phyloP scores from a whole-genome alignment of 2,329 filamentous ascomycete genomes.

The Cytospora schulzeri region DNA sequence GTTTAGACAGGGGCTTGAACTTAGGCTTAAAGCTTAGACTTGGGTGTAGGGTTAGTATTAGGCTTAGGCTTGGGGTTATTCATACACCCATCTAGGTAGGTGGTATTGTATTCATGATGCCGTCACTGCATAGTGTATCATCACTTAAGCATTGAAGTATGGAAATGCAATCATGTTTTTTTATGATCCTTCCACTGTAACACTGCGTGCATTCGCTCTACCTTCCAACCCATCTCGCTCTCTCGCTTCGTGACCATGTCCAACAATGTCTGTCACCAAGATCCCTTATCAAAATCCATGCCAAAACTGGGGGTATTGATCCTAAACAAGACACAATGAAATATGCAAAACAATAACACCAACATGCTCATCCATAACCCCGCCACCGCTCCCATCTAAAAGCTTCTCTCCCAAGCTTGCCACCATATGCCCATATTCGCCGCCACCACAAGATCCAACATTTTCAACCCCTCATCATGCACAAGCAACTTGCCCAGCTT shows the following conservation, averaged over 20 bases:
- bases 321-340: not conserved
- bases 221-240: constrained; percentile 1
- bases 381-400: constrained; percentile 20
- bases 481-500: constrained; percentile 95
- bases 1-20: too few species aligned
- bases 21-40: too few species aligned
- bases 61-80: too few species aligned
- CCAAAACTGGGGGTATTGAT: constrained; percentile 16
- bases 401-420: constrained; percentile 74
- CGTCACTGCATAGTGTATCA: too few species aligned
- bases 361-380: not conserved
- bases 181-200: not conserved
- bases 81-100: too few species aligned
- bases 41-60: too few species aligned
- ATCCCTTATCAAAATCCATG: not conserved
- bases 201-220: constrained; percentile 4
- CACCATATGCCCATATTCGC: constrained; percentile 94
- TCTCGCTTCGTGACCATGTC: not conserved
- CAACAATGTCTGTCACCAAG: not conserved
- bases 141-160: too few species aligned
- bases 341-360: too few species aligned
- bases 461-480: constrained; percentile 86
- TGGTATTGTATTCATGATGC: too few species aligned
- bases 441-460: constrained; percentile 90
- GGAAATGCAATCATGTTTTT: too few species aligned